These are phyloP conservation scores for Tolypocladium amazonense DNA, from an alignment of 2,329 filamentous ascomycete species.

Conservation along the genomic window DNA sequence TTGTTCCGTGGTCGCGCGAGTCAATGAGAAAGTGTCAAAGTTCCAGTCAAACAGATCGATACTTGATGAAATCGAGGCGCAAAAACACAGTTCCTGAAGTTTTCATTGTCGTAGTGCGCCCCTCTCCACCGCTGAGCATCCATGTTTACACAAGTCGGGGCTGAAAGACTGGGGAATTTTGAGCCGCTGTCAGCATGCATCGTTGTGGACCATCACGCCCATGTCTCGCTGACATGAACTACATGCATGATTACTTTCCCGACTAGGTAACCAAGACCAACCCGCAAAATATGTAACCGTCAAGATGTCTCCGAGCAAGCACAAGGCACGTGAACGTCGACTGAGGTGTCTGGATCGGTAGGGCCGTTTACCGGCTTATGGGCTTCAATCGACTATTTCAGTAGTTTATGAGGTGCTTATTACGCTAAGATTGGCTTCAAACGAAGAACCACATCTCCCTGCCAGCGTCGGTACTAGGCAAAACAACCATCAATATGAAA, in stretches of 20 bases:
- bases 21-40: not conserved
- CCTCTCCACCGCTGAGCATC: not conserved
- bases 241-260: not conserved
- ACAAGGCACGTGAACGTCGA: not conserved
- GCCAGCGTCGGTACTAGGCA: not conserved
- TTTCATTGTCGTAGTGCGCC: not conserved
- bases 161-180: not conserved
- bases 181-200: not conserved
- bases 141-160: not conserved
- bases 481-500: not conserved
- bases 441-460: not conserved
- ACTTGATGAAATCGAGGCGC: too few relatives aligned
- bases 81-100: not conserved
- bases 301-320: not conserved
- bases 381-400: not conserved
- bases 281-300: not conserved
- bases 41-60: not conserved
- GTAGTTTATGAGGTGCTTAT: not conserved
- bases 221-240: not conserved
- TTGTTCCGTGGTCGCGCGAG: not conserved
- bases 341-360: not conserved
- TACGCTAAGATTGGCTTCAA: not conserved
- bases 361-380: not conserved
- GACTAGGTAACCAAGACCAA: not conserved
- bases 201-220: not conserved